phyloP scores from a whole-genome alignment of 768 basidiomycete genomes.

The Rhizopogon roseolus region DNA sequence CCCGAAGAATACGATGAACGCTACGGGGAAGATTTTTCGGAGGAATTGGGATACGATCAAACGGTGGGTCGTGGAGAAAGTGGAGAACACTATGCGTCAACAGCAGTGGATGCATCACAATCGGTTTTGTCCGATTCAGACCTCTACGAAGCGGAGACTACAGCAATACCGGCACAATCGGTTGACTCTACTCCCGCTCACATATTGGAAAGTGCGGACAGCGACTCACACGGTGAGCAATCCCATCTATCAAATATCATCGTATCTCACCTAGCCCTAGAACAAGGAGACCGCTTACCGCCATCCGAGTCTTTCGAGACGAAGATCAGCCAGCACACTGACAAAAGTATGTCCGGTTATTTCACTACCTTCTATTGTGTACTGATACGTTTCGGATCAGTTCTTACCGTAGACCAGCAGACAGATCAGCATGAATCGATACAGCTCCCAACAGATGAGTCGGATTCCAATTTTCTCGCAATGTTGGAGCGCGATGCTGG shows the following conservation, averaged over 20 bases:
- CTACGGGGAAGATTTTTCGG: slow-evolving; percentile 30
- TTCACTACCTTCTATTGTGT: neutral
- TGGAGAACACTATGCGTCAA: slow-evolving; percentile 13
- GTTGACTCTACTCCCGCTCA: slow-evolving; percentile 7
- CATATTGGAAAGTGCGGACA: neutral
- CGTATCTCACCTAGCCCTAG: neutral
- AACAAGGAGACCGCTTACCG: neutral
- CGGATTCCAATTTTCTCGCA: slow-evolving; percentile 21
- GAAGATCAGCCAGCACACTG: neutral
- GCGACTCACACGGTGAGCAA: neutral
- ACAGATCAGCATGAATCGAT: neutral
- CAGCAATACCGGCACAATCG: slow-evolving; percentile 7
- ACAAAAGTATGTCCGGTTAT: neutral
- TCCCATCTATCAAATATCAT: neutral
- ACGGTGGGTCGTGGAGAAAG: slow-evolving; percentile 15
- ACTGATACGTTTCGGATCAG: neutral
- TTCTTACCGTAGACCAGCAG: neutral
- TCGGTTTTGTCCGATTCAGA: slow-evolving; percentile 7
- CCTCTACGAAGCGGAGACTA: slow-evolving; percentile 12
- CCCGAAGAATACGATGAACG: slow-evolving; percentile 31
- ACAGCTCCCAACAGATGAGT: slow-evolving; percentile 16
- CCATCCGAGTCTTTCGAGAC: neutral
- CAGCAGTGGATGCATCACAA: slow-evolving; percentile 15
- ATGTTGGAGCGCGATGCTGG: slow-evolving; percentile 27
- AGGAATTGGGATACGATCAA: slow-evolving; percentile 17